A percentile compares a stretch with the other conserved stretches of the same genome.
Conservation (phyloP, 305 asterid species). For the Salvia sclarea region DNA sequence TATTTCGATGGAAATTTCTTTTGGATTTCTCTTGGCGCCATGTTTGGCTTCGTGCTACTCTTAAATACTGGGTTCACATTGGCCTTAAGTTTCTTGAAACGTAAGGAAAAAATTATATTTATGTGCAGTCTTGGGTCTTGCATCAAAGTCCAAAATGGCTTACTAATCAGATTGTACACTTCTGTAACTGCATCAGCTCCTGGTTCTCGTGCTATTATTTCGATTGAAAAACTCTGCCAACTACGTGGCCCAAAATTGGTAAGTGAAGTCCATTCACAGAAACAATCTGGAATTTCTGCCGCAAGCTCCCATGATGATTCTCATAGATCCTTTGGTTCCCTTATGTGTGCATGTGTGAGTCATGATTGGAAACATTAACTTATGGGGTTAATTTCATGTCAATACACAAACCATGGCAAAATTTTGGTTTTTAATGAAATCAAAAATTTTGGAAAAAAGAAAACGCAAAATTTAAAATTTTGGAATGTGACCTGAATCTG, state of each 20-base stretch:
- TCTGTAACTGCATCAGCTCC: conserved; percentile 43
- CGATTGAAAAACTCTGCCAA: conserved; percentile 44
- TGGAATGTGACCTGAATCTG: too few relatives aligned
- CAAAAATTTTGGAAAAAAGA: too few relatives aligned
- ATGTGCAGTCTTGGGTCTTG: background rate
- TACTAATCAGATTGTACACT: background rate
- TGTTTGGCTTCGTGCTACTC: conserved; percentile 50
- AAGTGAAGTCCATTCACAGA: conserved; percentile 13
- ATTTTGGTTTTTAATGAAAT: too few relatives aligned
- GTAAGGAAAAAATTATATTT: conserved; percentile 43
- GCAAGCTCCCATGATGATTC: conserved; percentile 12
- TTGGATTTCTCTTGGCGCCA: conserved; percentile 67
- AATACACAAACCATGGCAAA: too few relatives aligned
- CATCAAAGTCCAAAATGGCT: background rate
- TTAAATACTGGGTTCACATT: conserved; percentile 58
- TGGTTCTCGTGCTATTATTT: conserved; percentile 56
- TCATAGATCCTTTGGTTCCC: conserved; percentile 6
- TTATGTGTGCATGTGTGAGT: background rate
- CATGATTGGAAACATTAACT: background rate
- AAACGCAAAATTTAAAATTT: too few relatives aligned
- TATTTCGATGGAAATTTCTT: conserved; percentile 44
- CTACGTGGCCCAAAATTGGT: conserved; percentile 32
- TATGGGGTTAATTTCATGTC: too few relatives aligned
- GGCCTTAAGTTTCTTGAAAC: conserved; percentile 57
- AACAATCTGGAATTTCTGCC: conserved; percentile 24